Base-by-base conservation (phyloP, 2,329 filamentous ascomycete genomes). In the Pleurostoma richardsiae region DNA sequence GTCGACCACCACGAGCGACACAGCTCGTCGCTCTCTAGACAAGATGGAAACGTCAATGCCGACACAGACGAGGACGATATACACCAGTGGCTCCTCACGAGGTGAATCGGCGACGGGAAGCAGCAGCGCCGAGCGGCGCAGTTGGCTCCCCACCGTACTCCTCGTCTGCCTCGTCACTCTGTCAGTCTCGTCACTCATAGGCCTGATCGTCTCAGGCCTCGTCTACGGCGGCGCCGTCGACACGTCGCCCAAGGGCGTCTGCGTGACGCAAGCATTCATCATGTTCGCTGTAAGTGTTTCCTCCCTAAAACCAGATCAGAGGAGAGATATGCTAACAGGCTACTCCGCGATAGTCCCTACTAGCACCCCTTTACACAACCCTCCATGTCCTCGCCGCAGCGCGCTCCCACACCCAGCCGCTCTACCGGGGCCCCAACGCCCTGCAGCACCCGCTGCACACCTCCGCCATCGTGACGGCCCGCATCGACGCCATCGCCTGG, bases 361-460 rank as follows among this genome's bases (percentile, higher is more conserved):
- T 10, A 26, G 5, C 40, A 29, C 42, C 10, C 28, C 46, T 61
- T 11, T 67, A 66, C 45, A 50, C 65, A 33, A 42, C 46, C n/a
- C 49, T 65, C 4, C 59, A 67, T 41, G 10, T 61, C n/a, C 42
- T 57, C 7, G 59, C 62, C 0, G 55, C 63, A 2, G 45, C 50
- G 6, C 54, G 49, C 11, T 52, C 49, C 19, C 53, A 52, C 3
- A 55, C 56, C 7, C 51, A 56, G 30, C 43, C 49, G 6, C 54
- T 60, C 38, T 44, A 53, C 29, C 54, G 54, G 10, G 39, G 39
- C 10, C 44, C 48, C 2, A 56, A 57, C 6, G 46, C 55, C 3
- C 50, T 57, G 10, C 56, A 59, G n/a, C 56, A 60, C 19, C 58
- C 59, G 5, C 52, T 66, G 6, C 60, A 66, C 33, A 59, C 63